phyloP scores from a whole-genome alignment of 2,329 filamentous ascomycete genomes.

The Colletotrichum cuscutae region DNA sequence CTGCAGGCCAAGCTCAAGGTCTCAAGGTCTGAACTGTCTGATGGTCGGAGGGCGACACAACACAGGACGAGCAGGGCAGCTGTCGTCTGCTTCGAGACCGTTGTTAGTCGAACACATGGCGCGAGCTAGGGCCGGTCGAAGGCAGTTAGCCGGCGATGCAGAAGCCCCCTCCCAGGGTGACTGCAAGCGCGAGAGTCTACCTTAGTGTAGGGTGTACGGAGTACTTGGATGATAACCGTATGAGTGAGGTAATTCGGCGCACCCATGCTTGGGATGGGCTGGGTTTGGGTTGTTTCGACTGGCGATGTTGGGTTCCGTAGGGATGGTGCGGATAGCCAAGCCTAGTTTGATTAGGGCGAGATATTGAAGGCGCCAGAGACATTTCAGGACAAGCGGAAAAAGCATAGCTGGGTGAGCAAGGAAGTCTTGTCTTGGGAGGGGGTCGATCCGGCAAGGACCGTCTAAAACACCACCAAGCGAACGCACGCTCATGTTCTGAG shows the following conservation, averaged over 20 bases:
- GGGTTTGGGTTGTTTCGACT: not conserved
- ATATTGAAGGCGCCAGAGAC: constrained; percentile 34
- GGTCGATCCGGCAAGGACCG: not conserved
- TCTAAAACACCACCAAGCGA: constrained; percentile 10
- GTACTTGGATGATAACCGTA: too few species aligned
- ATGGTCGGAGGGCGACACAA: not conserved
- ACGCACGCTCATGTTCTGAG: not conserved
- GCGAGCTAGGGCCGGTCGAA: constrained; percentile 19
- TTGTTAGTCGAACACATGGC: constrained; percentile 10
- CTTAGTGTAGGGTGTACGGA: not conserved
- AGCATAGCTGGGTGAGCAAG: constrained; percentile 21
- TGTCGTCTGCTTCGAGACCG: constrained; percentile 8
- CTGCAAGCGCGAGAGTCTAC: not conserved
- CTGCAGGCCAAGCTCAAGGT: not conserved
- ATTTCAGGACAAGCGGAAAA: constrained; percentile 27
- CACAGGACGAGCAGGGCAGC: not conserved
- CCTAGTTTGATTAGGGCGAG: constrained; percentile 32
- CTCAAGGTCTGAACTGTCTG: not conserved
- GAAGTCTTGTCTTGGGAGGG: constrained; percentile 7
- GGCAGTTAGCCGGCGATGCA: constrained; percentile 1
- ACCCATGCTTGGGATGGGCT: constrained; percentile 15
- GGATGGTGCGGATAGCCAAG: constrained; percentile 19
- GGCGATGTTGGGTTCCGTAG: constrained; percentile 12
- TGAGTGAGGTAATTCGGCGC: not conserved
- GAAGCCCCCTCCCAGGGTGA: not conserved